Evolutionary conservation across 805 yeast genomes (phyloP).

Genomic region (Ogataea polymorpha): DNA sequence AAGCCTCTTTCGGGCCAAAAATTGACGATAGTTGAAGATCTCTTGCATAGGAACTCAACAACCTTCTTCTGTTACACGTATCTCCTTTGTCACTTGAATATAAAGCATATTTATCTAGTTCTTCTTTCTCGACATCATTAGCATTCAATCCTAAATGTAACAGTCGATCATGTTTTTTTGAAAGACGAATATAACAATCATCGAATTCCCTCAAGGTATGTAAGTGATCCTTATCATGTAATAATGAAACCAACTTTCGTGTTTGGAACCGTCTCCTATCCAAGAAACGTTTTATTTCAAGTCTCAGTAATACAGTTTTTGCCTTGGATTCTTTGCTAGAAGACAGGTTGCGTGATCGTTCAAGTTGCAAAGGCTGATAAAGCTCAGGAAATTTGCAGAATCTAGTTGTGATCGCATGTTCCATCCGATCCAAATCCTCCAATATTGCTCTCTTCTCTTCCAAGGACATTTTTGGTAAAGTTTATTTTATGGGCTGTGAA

Average conservation of each 20-base stretch:
- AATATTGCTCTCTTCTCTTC: conserved; percentile 39
- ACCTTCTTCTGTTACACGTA: conserved; percentile 31
- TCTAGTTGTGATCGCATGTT: conserved; percentile 52
- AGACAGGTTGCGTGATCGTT: too few relatives aligned
- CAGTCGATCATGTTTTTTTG: conserved; percentile 29
- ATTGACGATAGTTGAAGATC: conserved; percentile 44
- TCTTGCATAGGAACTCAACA: conserved; percentile 49
- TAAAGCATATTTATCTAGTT: conserved; percentile 32
- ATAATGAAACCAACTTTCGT: too few relatives aligned
- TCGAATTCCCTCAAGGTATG: conserved; percentile 38
- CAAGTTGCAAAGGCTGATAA: too few relatives aligned
- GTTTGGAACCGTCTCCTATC: background rate
- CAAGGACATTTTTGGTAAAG: conserved; percentile 21
- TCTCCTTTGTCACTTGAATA: conserved; percentile 21
- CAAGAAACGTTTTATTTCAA: conserved; percentile 57
- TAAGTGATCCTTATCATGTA: too few relatives aligned
- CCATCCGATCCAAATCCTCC: conserved; percentile 73
- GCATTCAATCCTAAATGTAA: conserved; percentile 27
- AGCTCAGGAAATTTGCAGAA: too few relatives aligned
- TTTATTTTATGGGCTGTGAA: background rate
- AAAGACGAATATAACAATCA: conserved; percentile 31
- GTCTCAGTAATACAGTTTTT: conserved; percentile 59
- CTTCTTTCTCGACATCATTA: conserved; percentile 8
- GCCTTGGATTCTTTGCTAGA: conserved; percentile 32
- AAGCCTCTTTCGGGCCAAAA: conserved; percentile 59